Conservation (phyloP, 78 protist species). For the slime mould (Dictyostelium discoideum) region dicty_2.7 NC_007090.3:777001-777500, state of each 20-base stretch:
- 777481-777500: background rate
- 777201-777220: conserved; percentile 48
- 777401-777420: background rate
- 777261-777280: conserved; percentile 82
- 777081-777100: background rate
- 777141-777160: conserved; percentile 40
- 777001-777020: conserved; percentile 38
- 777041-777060: too few species aligned
- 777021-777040: background rate
- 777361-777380: conserved; percentile 79
- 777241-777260: conserved; percentile 71
- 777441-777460: background rate
- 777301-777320: conserved; percentile 93
- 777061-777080: background rate
- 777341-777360: conserved; percentile 87
- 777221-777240: conserved; percentile 81
- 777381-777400: conserved; percentile 87
- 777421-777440: background rate
- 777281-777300: conserved; percentile 91
- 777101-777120: too few species aligned
- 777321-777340: conserved; percentile 91
- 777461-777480: background rate
- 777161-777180: conserved; percentile 56
- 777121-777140: conserved; percentile 35
- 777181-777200: conserved; percentile 21